phyloP scores from a whole-genome alignment of 352 stramenopile species.

The Phytophthora palmivora region DNA sequence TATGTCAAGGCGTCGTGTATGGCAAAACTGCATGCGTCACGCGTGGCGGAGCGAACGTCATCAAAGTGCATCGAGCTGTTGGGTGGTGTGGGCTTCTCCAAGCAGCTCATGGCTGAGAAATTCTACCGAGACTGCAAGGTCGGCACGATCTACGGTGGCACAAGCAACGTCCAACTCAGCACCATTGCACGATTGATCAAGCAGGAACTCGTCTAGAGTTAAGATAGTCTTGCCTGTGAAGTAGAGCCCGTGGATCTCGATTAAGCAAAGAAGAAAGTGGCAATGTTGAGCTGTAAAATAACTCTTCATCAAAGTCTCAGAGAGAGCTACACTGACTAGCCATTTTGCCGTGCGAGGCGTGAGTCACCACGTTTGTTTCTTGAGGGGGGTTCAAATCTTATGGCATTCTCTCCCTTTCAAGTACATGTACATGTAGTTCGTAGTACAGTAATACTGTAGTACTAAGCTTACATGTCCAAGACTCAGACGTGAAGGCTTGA shows the following conservation, averaged over 20 bases:
- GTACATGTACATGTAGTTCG: no score
- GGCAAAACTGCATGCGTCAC: slow-evolving; percentile 92
- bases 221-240: slow-evolving; percentile 16
- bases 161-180: slow-evolving; percentile 94
- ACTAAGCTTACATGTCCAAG: no score
- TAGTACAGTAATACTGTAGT: no score
- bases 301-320: no score
- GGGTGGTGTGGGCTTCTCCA: slow-evolving; percentile 93
- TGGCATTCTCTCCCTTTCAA: background rate
- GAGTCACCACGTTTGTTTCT: background rate
- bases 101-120: slow-evolving; percentile 92
- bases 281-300: no score
- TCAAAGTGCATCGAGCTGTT: slow-evolving; percentile 94
- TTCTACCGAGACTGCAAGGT: slow-evolving; percentile 97
- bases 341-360: no score
- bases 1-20: slow-evolving; percentile 96
- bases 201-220: slow-evolving; percentile 56
- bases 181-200: slow-evolving; percentile 87
- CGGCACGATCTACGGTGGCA: slow-evolving; percentile 95
- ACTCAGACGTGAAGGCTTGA: no score
- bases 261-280: background rate
- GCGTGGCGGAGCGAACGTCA: slow-evolving; percentile 91
- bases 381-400: background rate
- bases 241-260: slow-evolving; percentile 2
- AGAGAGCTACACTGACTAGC: background rate